phyloP scores from a whole-genome alignment of 1,284 basidiomycete genomes.

The Amylostereum areolatum region DNA sequence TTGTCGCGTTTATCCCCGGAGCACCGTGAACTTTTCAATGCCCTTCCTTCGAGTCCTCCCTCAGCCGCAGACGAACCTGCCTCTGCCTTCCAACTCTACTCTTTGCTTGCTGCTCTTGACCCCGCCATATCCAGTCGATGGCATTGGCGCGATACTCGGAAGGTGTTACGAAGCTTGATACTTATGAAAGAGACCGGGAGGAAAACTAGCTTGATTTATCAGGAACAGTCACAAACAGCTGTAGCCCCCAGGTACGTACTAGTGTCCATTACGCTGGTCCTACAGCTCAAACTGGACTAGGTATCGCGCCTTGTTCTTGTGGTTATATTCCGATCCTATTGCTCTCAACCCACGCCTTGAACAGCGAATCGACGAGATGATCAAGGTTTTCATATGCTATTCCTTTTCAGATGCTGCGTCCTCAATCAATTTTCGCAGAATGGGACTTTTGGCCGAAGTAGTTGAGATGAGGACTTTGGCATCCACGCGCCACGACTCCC shows the following conservation, averaged over 20 bases:
- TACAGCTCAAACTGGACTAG: constrained; percentile 31
- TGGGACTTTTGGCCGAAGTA: constrained; percentile 85
- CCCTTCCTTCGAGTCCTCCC: constrained; percentile 48
- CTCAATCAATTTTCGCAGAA: constrained; percentile 34
- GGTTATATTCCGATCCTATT: constrained; percentile 80
- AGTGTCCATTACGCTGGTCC: neutral
- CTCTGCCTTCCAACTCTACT: constrained; percentile 57
- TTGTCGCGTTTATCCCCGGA: constrained; percentile 40
- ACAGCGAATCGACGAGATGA: constrained; percentile 83
- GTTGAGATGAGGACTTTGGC: constrained; percentile 40
- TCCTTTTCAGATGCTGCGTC: neutral
- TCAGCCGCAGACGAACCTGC: constrained; percentile 47
- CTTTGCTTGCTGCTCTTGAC: constrained; percentile 69
- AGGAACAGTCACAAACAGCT: constrained; percentile 48
- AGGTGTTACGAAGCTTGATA: constrained; percentile 77
- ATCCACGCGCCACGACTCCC: neutral
- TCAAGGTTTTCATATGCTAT: constrained; percentile 47
- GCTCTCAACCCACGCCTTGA: constrained; percentile 70
- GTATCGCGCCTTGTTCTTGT: constrained; percentile 84
- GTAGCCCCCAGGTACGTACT: constrained; percentile 42
- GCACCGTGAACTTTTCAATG: constrained; percentile 43
- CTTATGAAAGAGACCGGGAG: constrained; percentile 74
- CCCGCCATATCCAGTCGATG: constrained; percentile 75
- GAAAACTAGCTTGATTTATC: constrained; percentile 65
- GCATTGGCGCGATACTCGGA: constrained; percentile 95